A percentile compares a stretch with the other conserved stretches of the same genome.
These are phyloP conservation scores for Dothideomycetes sp. DNA, from an alignment of 2,329 filamentous ascomycete genomes.

Conservation along the genomic window DNA sequence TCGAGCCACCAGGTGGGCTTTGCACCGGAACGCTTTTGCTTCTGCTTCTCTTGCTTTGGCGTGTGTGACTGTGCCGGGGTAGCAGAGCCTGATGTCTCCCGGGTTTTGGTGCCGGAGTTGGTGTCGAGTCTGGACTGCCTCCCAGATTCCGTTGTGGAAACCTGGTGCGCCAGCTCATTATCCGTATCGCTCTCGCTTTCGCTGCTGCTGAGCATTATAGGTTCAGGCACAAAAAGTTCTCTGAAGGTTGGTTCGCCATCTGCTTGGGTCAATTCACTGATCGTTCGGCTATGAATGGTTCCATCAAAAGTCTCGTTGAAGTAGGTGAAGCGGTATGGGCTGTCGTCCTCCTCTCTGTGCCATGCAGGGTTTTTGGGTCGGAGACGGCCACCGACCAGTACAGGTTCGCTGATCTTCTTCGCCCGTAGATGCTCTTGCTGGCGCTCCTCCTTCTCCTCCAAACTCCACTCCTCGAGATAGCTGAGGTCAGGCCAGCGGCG, in stretches of 20 bases:
- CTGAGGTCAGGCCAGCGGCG: conserved; percentile 77
- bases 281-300: conserved; percentile 91
- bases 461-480: conserved; percentile 79
- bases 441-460: conserved; percentile 77
- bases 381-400: conserved; percentile 80
- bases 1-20: conserved; percentile 96
- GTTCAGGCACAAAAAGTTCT: conserved; percentile 85
- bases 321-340: conserved; percentile 91
- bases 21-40: conserved; percentile 48
- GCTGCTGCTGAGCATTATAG: conserved; percentile 61
- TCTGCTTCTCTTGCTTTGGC: neutral
- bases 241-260: conserved; percentile 59
- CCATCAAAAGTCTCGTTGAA: conserved; percentile 96
- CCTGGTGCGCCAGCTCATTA: conserved; percentile 34
- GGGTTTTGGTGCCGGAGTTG: conserved; percentile 14
- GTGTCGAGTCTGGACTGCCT: conserved; percentile 4
- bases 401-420: conserved; percentile 87
- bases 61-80: conserved; percentile 14
- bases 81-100: conserved; percentile 20
- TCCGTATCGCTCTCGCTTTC: conserved; percentile 56
- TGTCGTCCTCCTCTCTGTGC: conserved; percentile 81
- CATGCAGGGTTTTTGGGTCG: conserved; percentile 68
- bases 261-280: conserved; percentile 81
- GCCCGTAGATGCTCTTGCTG: conserved; percentile 61
- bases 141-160: conserved; percentile 14